Conservation (phyloP, 2,329 filamentous ascomycete genomes). For the Fusarium palustre region DNA sequence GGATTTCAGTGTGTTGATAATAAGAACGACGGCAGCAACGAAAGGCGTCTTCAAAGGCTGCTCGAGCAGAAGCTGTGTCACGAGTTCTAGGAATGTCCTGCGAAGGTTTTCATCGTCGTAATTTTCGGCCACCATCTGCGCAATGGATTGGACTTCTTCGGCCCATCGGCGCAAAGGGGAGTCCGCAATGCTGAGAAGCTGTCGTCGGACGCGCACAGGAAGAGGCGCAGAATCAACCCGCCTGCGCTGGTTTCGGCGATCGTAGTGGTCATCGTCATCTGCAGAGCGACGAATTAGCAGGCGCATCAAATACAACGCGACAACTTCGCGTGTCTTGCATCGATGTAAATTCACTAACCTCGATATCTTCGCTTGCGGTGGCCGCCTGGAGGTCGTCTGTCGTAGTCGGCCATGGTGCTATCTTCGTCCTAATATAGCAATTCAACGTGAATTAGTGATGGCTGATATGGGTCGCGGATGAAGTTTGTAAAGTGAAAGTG, state of each 20-base stretch:
- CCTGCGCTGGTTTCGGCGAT: conserved; percentile 78
- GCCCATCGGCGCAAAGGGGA: conserved; percentile 81
- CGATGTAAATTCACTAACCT: conserved; percentile 63
- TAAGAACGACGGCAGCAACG: conserved; percentile 83
- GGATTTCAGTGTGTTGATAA: conserved; percentile 80
- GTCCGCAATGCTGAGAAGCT: conserved; percentile 84
- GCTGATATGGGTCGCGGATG: conserved; percentile 1
- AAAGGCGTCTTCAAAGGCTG: conserved; percentile 99
- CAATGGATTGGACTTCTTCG: conserved; percentile 81
- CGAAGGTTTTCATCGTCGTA: conserved; percentile 86
- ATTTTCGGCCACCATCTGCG: conserved; percentile 82
- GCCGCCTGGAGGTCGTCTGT: conserved; percentile 64
- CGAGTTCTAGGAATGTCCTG: conserved; percentile 77
- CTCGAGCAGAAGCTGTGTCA: conserved; percentile 82
- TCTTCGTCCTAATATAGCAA: conserved; percentile 23
- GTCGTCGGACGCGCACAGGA: conserved; percentile 78
- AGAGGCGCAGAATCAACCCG: conserved; percentile 78
- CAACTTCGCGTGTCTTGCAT: conserved; percentile 12
- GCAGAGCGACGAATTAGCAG: conserved; percentile 36
- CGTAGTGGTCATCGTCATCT: conserved; percentile 80
- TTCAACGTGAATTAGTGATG: conserved; percentile 24
- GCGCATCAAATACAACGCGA: conserved; percentile 22
- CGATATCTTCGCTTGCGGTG: conserved; percentile 81
- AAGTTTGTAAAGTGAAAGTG: conserved; percentile 23
- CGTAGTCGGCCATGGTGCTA: conserved; percentile 65